These are phyloP conservation scores for Flaveria ramosissima DNA, from an alignment of 129 eudicot species.

Conservation along the genomic window DNA sequence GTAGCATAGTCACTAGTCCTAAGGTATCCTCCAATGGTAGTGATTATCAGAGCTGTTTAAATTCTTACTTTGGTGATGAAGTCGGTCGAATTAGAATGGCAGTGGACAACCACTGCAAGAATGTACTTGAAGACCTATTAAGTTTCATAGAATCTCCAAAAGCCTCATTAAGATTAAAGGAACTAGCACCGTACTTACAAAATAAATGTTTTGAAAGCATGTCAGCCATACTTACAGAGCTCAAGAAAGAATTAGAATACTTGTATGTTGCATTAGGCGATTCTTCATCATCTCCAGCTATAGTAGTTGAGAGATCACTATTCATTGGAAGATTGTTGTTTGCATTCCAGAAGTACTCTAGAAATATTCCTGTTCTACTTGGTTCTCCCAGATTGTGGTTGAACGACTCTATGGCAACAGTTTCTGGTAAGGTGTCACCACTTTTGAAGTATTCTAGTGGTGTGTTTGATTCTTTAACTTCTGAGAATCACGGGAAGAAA, in stretches of 20 bases:
- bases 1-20: slow-evolving; percentile 40
- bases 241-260: slow-evolving; percentile 64
- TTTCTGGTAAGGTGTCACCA: slow-evolving; percentile 42
- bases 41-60: slow-evolving; percentile 70
- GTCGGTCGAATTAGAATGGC: slow-evolving; percentile 84
- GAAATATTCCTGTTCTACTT: slow-evolving; percentile 76
- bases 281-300: slow-evolving; percentile 47
- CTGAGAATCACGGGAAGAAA: slow-evolving; percentile 57
- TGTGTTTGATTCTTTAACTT: slow-evolving; percentile 43
- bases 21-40: slow-evolving; percentile 49
- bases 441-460: slow-evolving; percentile 48
- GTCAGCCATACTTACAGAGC: slow-evolving; percentile 58
- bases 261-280: slow-evolving; percentile 53
- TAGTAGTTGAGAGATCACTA: slow-evolving; percentile 76
- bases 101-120: slow-evolving; percentile 72
- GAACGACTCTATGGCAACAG: slow-evolving; percentile 43
- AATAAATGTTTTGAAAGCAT: slow-evolving; percentile 70
- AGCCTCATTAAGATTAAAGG: slow-evolving; percentile 66
- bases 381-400: slow-evolving; percentile 94
- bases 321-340: slow-evolving; percentile 85
- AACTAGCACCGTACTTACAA: slow-evolving; percentile 74
- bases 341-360: slow-evolving; percentile 88
- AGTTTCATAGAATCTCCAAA: slow-evolving; percentile 88
- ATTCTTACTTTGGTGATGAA: slow-evolving; percentile 84
- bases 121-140: slow-evolving; percentile 71